These are phyloP conservation scores for Spinacia oleracea DNA, from an alignment of 179 eudicot species.

Conservation along the genomic window DNA sequence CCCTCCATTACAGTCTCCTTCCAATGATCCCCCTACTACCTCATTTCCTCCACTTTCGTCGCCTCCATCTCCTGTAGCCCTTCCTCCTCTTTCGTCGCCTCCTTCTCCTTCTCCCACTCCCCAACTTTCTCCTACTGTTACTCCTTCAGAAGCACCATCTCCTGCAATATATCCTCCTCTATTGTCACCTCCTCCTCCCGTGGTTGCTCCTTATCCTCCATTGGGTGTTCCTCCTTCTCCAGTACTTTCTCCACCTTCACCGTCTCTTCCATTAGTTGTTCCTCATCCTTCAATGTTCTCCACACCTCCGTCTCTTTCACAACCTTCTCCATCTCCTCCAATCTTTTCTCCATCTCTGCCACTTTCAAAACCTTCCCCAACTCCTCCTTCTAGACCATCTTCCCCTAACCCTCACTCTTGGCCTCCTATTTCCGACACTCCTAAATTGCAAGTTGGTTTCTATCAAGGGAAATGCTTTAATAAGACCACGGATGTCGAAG, in stretches of 20 bases:
- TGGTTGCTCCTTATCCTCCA: background rate
- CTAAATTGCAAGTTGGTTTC: slow-evolving; percentile 17
- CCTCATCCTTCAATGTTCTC: background rate
- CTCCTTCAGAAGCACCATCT: background rate
- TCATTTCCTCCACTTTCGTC: background rate
- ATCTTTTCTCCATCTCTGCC: background rate
- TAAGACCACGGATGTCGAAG: slow-evolving; percentile 16
- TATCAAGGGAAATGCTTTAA: slow-evolving; percentile 19
- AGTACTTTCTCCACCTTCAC: background rate
- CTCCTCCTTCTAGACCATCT: background rate
- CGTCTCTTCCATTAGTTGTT: background rate
- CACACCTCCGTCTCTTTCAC: background rate
- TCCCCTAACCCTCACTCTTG: background rate
- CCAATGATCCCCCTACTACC: background rate
- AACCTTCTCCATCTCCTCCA: background rate
- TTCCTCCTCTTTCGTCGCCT: background rate
- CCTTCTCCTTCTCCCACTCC: background rate
- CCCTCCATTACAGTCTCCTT: too few species aligned
- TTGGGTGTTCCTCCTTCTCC: background rate
- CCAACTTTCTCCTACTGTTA: background rate
- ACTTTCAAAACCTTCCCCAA: background rate
- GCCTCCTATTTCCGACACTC: background rate
- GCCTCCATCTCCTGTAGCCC: background rate
- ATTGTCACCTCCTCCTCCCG: background rate
- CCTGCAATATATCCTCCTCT: background rate